Percentiles rank a stretch among this genome's conserved stretches.
phyloP scores from a whole-genome alignment of 371 early-diverging fungal genomes.

The Apophysomyces trapeziformis region DNA sequence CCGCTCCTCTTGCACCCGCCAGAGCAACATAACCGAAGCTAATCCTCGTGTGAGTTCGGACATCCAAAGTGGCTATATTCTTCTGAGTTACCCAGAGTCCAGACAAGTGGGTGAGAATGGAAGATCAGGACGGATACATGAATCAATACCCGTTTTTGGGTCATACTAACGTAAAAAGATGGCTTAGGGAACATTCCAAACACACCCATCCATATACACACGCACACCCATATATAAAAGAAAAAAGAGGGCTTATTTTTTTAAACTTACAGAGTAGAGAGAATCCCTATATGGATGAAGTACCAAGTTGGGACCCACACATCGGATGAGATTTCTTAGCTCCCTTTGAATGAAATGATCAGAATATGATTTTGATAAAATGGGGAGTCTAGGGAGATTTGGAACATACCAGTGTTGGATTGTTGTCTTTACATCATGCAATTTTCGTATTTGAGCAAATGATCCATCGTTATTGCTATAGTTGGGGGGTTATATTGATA shows the following conservation, averaged over 20 bases:
- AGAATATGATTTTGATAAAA: neutral
- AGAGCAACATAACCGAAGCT: constrained; percentile 27
- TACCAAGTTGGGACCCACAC: constrained; percentile 11
- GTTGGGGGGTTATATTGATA: neutral
- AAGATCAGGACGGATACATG: constrained; percentile 17
- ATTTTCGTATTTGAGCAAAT: constrained; percentile 13
- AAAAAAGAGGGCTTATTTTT: neutral
- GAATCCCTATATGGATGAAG: constrained; percentile 20
- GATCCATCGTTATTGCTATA: constrained; percentile 19
- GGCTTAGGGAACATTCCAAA: too few species aligned
- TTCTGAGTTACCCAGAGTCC: constrained; percentile 23
- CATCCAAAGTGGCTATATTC: neutral
- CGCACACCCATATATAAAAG: too few species aligned
- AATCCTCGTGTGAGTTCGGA: neutral
- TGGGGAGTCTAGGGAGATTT: neutral
- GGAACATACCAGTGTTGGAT: constrained; percentile 26
- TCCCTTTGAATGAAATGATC: constrained; percentile 14
- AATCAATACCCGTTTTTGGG: constrained; percentile 19
- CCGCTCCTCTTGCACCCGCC: constrained; percentile 30
- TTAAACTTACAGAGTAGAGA: constrained; percentile 17
- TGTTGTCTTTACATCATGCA: constrained; percentile 17
- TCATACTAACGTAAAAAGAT: constrained; percentile 14
- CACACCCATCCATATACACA: too few species aligned
- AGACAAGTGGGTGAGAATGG: constrained; percentile 26
- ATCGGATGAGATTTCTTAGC: constrained; percentile 22